Evolutionary conservation across 2,329 filamentous ascomycete genomes (phyloP), one percentile per base, ranked within the genome.

Genomic region (Helotiales sp.): DNA sequence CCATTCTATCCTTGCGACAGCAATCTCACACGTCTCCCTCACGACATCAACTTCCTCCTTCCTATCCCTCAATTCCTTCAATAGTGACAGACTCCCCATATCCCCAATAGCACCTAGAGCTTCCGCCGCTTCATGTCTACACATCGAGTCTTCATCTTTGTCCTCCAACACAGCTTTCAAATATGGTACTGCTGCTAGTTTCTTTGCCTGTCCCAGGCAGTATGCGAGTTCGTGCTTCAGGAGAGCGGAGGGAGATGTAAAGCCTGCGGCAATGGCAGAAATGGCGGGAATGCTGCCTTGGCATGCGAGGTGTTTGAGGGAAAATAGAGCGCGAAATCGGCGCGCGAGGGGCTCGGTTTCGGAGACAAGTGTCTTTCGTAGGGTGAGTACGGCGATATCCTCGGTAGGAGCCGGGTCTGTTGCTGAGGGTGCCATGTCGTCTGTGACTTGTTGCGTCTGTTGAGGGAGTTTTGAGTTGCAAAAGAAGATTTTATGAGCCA

Each of bases 221-320:
- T 99, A 99, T 25, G 95, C 95, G 49, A 99, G 82, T 73, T 99
- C 95, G 74, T 99, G 95, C 78, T 98, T 98, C 47, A 98, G 80
- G 8, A 98, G 81, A 2, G 91, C 93, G 4, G 93, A 98, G 0
- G 90, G 87, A 2, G 93, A 96, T 0, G 79, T 69, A 67, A 99
- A 95, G 1, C 81, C 93, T 7, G 92, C 91, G 2, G 93, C 92
- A 67, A 99, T 99, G 40, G 95, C 93, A 56, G 87, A 81, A 66
- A 89, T 84, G 50, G 85, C 84, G 7, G 86, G 77, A 17, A 77
- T 74, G 27, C 79, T 82, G 34, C 81, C 74, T 63, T 87, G 83
- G 58, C 84, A 87, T 48, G 95, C 93, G 60, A 98, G 79, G 73
- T 98, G 90, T 79, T 99, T 99, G 60, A 99, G 86, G 17, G 93